phyloP scores from a whole-genome alignment of 108 stramenopile genomes.

The Stephanodiscus triporus region DNA sequence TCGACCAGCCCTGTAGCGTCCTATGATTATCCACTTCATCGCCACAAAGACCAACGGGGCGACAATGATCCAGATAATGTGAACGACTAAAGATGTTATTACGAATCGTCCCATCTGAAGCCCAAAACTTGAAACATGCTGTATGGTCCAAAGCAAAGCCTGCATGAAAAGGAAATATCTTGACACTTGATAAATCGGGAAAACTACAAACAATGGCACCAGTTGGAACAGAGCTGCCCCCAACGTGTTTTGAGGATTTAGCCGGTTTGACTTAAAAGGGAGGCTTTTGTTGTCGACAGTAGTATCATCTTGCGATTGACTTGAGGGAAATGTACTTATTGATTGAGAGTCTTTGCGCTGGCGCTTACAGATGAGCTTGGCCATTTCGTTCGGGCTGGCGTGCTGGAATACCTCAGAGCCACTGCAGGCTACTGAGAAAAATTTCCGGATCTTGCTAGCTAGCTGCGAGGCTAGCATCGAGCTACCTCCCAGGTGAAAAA shows the following conservation, averaged over 20 bases:
- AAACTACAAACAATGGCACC: conserved; percentile 46
- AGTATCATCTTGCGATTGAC: background rate
- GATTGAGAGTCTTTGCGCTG: conserved; percentile 15
- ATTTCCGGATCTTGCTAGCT: conserved; percentile 57
- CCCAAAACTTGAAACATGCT: conserved; percentile 28
- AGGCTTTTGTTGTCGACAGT: background rate
- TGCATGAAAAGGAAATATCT: conserved; percentile 59
- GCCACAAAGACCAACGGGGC: conserved; percentile 59
- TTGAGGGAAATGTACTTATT: background rate
- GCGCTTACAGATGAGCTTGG: conserved; percentile 39
- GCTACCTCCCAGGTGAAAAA: conserved; percentile 67
- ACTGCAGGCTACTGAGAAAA: conserved; percentile 35
- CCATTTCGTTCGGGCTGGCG: conserved; percentile 49
- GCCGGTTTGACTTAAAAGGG: conserved; percentile 33
- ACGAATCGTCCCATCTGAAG: conserved; percentile 35
- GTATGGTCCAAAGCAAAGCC: conserved; percentile 23
- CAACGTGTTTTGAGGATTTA: conserved; percentile 18
- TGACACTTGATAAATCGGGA: conserved; percentile 54
- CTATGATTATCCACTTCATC: conserved; percentile 66
- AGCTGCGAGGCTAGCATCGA: conserved; percentile 63
- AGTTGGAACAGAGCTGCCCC: conserved; percentile 40
- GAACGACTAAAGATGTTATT: conserved; percentile 45
- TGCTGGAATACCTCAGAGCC: conserved; percentile 67
- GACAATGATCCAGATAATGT: conserved; percentile 50
- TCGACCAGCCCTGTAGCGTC: conserved; percentile 55